Base-by-base conservation (phyloP, 2,329 filamentous ascomycete genomes). In the Epichloe typhina region DNA sequence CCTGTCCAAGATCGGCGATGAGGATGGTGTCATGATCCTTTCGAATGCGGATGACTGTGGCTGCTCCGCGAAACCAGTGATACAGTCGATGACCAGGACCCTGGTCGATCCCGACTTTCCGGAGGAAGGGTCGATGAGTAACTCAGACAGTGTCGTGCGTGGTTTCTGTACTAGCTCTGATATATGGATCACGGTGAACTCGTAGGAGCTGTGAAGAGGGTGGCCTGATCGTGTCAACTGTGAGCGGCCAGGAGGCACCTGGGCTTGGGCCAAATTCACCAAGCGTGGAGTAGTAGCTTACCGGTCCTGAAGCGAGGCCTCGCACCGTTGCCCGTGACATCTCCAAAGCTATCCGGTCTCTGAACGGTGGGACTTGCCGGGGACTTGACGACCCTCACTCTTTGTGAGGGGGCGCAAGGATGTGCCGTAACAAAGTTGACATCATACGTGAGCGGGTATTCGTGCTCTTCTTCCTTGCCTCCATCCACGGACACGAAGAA, bases 391-490 rank as follows among this genome's bases (percentile, higher is more conserved):
- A 82, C 74, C 54, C 73, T 75, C 2, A 80, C 75, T 50, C 75
- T 71, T 47, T 72, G 71, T 1, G 78, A 79, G 2, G 77, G 74
- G 5, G 77, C 72, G 57, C 82, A 85, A 0, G 82, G 82, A 56
- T 83, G 79, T 0, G 80, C 80, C 1, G 82, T 83, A 17, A 83
- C 77, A 60, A 84, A 84, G 57, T 75, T 76, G 21, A 83, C 72
- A 52, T 84, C 80, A 55, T 80, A 76, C 5, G 66, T 64, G 9
- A 85, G 63, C 1, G 70, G 59, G 48, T 74, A 70, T 2, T 68
- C 69, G 49, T 72, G 57, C 50, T 72, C 66, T 43, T 70, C 66
- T 1, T 69, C 66, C 2, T 64, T 59, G 2, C 68, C 64, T 33
- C 72, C 70, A 44, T 67, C 66, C 41, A 69, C 58, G 1, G 62